These are phyloP conservation scores for Effrenium voratum DNA, from an alignment of 73 alveolate species.

Conservation along the genomic window DNA sequence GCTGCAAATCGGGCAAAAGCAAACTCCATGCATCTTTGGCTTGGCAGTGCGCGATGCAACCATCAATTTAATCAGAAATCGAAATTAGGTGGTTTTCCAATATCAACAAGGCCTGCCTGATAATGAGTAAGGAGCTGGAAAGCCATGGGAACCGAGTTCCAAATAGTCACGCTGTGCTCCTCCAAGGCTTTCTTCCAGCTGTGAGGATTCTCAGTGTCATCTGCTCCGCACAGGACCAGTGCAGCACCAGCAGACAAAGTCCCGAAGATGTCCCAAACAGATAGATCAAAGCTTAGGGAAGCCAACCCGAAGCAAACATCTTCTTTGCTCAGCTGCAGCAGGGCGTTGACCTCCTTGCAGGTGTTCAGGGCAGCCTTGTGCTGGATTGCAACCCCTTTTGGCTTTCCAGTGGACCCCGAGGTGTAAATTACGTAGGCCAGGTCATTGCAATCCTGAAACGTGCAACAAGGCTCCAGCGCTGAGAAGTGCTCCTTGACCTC, in stretches of 20 bases:
- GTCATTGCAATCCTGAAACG: not conserved
- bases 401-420: conserved; percentile 60
- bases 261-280: conserved; percentile 38
- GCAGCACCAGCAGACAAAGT: conserved; percentile 10
- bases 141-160: conserved; percentile 47
- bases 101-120: no score
- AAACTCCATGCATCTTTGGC: no score
- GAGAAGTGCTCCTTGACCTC: not conserved
- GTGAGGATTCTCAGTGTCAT: not conserved
- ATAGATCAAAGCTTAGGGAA: conserved; percentile 14
- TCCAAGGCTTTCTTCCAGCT: not conserved
- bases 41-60: no score
- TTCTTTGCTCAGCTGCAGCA: not conserved
- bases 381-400: conserved; percentile 48
- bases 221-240: conserved; percentile 36
- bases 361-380: conserved; percentile 47
- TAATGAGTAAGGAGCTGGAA: not conserved
- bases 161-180: conserved; percentile 9
- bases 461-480: not conserved
- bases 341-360: not conserved
- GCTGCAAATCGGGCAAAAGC: no score
- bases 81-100: no score
- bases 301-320: not conserved
- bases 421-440: conserved; percentile 62
- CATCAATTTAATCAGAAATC: no score